These are phyloP conservation scores for Fusarium nisikadoi DNA, from an alignment of 2,329 filamentous ascomycete species.

Conservation along the genomic window DNA sequence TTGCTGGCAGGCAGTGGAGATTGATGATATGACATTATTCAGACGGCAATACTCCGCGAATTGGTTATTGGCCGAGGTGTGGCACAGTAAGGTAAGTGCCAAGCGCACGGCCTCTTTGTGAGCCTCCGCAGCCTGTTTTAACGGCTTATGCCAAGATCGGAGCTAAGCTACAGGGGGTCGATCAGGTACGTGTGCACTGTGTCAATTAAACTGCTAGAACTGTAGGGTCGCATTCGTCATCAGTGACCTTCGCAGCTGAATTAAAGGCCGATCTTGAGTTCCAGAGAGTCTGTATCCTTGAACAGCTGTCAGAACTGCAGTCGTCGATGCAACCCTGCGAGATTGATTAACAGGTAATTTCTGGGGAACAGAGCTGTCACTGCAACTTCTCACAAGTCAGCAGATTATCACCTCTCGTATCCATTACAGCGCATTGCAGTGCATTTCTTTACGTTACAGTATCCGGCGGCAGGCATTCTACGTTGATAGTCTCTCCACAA, in stretches of 20 bases:
- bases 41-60: not conserved
- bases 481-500: not conserved
- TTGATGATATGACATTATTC: not conserved
- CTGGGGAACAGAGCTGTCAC: not conserved
- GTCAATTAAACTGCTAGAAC: not conserved
- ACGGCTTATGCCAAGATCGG: constrained; percentile 1
- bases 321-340: not conserved
- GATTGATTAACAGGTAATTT: not conserved
- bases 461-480: not conserved
- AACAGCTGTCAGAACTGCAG: not conserved
- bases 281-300: not conserved
- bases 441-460: not conserved
- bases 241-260: not conserved
- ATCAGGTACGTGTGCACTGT: not conserved
- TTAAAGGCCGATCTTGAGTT: not conserved
- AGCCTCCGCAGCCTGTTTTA: not conserved
- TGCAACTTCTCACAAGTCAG: not conserved
- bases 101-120: constrained; percentile 14
- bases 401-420: not conserved
- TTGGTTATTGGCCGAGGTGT: not conserved
- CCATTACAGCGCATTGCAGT: not conserved
- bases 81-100: not conserved
- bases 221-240: not conserved
- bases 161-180: not conserved
- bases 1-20: constrained; percentile 2